These are phyloP conservation scores for Fusarium dimerum DNA, from an alignment of 2,329 filamentous ascomycete genomes.

Conservation along the genomic window DNA sequence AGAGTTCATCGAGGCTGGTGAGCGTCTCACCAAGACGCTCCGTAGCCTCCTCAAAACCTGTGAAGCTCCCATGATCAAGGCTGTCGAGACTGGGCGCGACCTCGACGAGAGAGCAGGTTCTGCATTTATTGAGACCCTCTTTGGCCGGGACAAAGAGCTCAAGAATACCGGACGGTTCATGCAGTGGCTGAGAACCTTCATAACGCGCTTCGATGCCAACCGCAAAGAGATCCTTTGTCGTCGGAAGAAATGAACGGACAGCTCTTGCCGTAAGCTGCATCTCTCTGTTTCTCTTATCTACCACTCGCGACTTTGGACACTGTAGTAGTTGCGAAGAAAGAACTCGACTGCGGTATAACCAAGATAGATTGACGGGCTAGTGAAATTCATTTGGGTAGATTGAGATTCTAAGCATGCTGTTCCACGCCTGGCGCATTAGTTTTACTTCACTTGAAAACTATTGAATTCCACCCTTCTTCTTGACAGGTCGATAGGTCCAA, in stretches of 20 bases:
- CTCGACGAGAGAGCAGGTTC: slow-evolving; percentile 91
- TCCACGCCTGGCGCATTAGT: no score
- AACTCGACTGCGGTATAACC: no score
- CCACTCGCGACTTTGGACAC: no score
- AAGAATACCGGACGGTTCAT: slow-evolving; percentile 92
- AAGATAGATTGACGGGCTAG: no score
- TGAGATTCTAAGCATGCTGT: no score
- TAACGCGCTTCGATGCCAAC: slow-evolving; percentile 92
- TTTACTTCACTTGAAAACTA: no score
- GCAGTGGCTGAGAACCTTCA: slow-evolving; percentile 85
- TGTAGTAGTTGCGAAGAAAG: no score
- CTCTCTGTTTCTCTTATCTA: no score
- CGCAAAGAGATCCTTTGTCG: slow-evolving; percentile 81
- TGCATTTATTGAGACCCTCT: slow-evolving; percentile 95
- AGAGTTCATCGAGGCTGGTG: slow-evolving; percentile 87
- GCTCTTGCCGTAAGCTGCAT: slow-evolving; percentile 4
- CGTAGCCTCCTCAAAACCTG: slow-evolving; percentile 86
- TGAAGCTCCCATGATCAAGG: slow-evolving; percentile 93
- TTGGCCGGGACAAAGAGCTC: slow-evolving; percentile 86
- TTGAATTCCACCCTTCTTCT: no score
- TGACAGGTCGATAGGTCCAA: no score
- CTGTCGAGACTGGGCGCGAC: slow-evolving; percentile 69
- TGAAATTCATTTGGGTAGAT: no score
- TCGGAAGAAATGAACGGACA: slow-evolving; percentile 52
- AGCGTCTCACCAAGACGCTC: slow-evolving; percentile 83